Evolutionary conservation across 345 rosid species (phyloP).

Genomic region (Pelargonium nanum): DNA sequence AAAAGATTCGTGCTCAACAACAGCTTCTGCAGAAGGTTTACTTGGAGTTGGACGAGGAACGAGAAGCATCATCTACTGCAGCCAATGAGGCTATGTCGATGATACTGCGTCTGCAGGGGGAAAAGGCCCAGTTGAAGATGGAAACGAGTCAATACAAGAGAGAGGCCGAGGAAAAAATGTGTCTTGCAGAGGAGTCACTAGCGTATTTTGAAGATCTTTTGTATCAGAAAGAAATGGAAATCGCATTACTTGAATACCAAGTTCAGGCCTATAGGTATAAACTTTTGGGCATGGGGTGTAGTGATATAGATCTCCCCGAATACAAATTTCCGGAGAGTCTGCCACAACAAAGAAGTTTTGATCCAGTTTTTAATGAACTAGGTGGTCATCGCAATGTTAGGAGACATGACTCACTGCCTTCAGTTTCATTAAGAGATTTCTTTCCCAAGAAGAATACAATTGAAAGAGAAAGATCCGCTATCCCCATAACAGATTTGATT

Average conservation of each 20-base stretch:
- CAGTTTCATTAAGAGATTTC: constrained; percentile 15
- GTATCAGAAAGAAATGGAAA: constrained; percentile 75
- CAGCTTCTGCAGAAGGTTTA: constrained; percentile 66
- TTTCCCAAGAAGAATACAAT: constrained; percentile 10
- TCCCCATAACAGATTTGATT: constrained; percentile 9
- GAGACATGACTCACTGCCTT: constrained; percentile 36
- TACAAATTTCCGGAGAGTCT: constrained; percentile 35
- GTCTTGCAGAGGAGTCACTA: constrained; percentile 70
- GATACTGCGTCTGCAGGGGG: constrained; percentile 81
- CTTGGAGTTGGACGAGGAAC: constrained; percentile 63
- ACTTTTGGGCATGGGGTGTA: constrained; percentile 57
- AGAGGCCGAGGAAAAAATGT: constrained; percentile 69
- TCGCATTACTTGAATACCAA: constrained; percentile 74
- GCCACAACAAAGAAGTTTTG: constrained; percentile 24
- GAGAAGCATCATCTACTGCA: constrained; percentile 70
- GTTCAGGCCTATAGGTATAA: constrained; percentile 64
- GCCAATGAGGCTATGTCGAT: constrained; percentile 75
- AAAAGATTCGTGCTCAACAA: constrained; percentile 59
- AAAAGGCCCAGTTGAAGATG: constrained; percentile 65
- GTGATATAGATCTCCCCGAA: constrained; percentile 40
- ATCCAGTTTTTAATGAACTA: constrained; percentile 17
- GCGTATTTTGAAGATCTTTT: constrained; percentile 62
- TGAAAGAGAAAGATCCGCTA: constrained; percentile 12
- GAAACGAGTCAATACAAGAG: constrained; percentile 88
- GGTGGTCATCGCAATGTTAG: constrained; percentile 10